These are phyloP conservation scores for Trichopus zeylanicus DNA, from an alignment of 116 monocot species.

Conservation along the genomic window DNA sequence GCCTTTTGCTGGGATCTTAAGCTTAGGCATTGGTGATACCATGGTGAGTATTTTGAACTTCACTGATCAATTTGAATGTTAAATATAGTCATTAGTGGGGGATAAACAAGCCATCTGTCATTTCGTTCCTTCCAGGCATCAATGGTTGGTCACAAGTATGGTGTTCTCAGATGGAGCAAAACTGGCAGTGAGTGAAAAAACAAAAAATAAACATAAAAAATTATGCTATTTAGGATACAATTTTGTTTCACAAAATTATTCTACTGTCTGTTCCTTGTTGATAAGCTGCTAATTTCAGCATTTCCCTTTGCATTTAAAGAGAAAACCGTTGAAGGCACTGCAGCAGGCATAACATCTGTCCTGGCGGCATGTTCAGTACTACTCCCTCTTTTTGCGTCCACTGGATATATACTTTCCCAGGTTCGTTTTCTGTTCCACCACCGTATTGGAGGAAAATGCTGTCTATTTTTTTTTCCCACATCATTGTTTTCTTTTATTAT, in stretches of 20 bases:
- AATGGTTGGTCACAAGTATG: conserved; percentile 95
- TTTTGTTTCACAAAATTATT: too few species aligned
- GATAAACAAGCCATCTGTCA: background rate
- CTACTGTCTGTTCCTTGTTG: background rate
- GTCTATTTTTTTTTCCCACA: too few species aligned
- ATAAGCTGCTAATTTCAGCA: background rate
- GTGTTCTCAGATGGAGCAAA: conserved; percentile 96
- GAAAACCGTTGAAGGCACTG: conserved; percentile 97
- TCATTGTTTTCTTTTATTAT: too few species aligned
- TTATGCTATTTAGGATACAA: too few species aligned
- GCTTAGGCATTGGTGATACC: conserved; percentile 98
- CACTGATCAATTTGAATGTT: too few species aligned
- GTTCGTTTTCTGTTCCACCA: conserved; percentile 21
- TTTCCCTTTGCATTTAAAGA: conserved; percentile 23
- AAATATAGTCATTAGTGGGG: too few species aligned
- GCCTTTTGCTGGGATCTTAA: conserved; percentile 97
- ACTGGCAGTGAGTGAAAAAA: conserved; percentile 69
- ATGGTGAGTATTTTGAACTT: conserved; percentile 48
- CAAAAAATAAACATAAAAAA: too few species aligned
- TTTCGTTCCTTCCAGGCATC: conserved; percentile 61
- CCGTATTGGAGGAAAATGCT: too few species aligned
- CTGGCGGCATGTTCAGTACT: conserved; percentile 68
- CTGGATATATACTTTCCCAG: conserved; percentile 79
- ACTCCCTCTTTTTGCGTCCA: conserved; percentile 70
- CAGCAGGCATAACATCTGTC: conserved; percentile 96